Percentiles rank a stretch among this genome's conserved stretches.
Evolutionary conservation across 805 yeast species (phyloP).

Genomic region (Scheffersomyces ergatensis): DNA sequence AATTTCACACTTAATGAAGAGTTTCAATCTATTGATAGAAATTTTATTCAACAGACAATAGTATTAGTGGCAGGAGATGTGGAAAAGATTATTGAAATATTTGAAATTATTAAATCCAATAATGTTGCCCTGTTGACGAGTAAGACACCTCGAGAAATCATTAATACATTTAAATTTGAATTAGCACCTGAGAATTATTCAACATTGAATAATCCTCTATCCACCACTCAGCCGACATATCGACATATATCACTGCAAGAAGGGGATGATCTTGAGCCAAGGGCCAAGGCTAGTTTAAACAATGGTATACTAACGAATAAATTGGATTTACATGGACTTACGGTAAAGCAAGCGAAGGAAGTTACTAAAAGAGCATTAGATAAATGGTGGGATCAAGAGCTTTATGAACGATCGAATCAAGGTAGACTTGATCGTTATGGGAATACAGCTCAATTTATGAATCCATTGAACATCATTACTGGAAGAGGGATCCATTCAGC

Average conservation of each 20-base stretch:
- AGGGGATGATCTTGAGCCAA: too few species aligned
- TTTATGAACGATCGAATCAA: conserved; percentile 33
- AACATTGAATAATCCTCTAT: too few species aligned
- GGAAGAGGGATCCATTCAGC: conserved; percentile 75
- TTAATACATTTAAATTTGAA: too few species aligned
- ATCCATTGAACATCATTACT: conserved; percentile 50
- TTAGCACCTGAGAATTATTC: too few species aligned
- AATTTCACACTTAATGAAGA: too few species aligned
- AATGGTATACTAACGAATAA: not conserved
- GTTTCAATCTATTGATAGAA: too few species aligned
- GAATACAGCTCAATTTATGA: conserved; percentile 36
- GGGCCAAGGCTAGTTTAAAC: too few species aligned
- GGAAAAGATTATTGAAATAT: not conserved
- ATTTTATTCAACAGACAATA: not conserved
- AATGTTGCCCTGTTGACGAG: too few species aligned
- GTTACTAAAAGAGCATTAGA: conserved; percentile 33
- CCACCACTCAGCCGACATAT: too few species aligned
- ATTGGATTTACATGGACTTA: conserved; percentile 59
- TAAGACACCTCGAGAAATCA: too few species aligned
- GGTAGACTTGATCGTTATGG: conserved; percentile 36
- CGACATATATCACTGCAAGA: too few species aligned
- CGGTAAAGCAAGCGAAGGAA: conserved; percentile 45
- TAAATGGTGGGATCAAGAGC: conserved; percentile 67
- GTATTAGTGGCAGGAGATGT: not conserved
- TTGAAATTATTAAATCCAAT: not conserved